phyloP scores from a whole-genome alignment of 768 basidiomycete species.

The Mycena chlorophos region DNA sequence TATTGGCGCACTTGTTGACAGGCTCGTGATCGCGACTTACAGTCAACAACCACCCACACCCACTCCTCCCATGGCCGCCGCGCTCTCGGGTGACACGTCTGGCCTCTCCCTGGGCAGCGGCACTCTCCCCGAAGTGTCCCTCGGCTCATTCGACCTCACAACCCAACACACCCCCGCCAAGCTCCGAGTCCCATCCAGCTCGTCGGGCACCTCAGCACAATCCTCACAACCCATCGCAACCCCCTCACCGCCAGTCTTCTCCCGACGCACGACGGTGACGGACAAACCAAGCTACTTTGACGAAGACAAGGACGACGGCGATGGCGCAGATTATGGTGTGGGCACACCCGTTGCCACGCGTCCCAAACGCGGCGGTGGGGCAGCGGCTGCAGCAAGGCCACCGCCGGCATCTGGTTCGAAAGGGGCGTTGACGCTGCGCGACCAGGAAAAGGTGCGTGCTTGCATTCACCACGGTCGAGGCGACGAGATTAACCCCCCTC shows the following conservation, averaged over 20 bases:
- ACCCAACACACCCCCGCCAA: slow-evolving; percentile 18
- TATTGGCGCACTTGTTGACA: too few species aligned
- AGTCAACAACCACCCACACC: not conserved
- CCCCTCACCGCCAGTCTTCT: slow-evolving; percentile 20
- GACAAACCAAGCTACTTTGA: slow-evolving; percentile 22
- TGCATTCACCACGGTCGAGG: not conserved
- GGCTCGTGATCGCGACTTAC: not conserved
- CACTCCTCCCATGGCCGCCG: not conserved
- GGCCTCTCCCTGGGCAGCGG: not conserved
- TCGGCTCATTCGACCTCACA: slow-evolving; percentile 19
- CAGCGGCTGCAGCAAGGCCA: too few species aligned
- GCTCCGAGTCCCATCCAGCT: slow-evolving; percentile 20
- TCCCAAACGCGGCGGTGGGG: slow-evolving; percentile 46
- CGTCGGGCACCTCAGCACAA: slow-evolving; percentile 20
- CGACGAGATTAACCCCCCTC: slow-evolving; percentile 1
- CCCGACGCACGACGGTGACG: slow-evolving; percentile 14
- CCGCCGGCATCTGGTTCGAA: slow-evolving; percentile 41
- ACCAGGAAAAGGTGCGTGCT: slow-evolving; percentile 87
- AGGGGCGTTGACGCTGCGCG: slow-evolving; percentile 76
- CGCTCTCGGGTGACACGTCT: not conserved
- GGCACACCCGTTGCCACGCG: slow-evolving; percentile 52
- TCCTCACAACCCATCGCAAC: slow-evolving; percentile 20
- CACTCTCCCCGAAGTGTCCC: slow-evolving; percentile 21
- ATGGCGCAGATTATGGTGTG: slow-evolving; percentile 31
- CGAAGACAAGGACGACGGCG: slow-evolving; percentile 6